A percentile compares a stretch with the other conserved stretches of the same genome.
Conservation (phyloP, 2,329 filamentous ascomycete genomes). For the Penicillium capsulatum region DNA sequence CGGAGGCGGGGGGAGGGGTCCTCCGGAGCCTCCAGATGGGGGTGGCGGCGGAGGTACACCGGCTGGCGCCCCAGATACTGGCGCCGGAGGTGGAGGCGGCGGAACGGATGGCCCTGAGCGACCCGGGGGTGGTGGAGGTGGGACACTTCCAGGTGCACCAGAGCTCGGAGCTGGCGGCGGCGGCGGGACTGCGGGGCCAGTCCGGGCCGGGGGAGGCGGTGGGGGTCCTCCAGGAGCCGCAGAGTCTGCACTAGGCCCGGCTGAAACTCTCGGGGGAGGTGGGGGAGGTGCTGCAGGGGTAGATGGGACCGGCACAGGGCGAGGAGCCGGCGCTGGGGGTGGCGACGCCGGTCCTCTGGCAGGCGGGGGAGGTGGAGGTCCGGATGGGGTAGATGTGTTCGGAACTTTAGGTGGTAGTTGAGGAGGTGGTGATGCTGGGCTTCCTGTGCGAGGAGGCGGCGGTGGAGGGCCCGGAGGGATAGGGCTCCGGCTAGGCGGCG, state of each 20-base stretch:
- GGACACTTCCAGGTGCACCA: slow-evolving; percentile 31
- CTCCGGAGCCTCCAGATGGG: slow-evolving; percentile 40
- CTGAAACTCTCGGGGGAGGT: slow-evolving; percentile 39
- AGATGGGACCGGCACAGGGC: slow-evolving; percentile 27
- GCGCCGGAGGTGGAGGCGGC: slow-evolving; percentile 34
- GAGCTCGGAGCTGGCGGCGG: slow-evolving; percentile 27
- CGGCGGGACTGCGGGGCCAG: slow-evolving; percentile 26
- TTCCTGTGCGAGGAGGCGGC: slow-evolving; percentile 51
- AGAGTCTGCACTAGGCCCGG: slow-evolving; percentile 25
- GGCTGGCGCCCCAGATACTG: slow-evolving; percentile 35
- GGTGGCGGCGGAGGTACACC: slow-evolving; percentile 35
- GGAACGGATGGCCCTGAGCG: slow-evolving; percentile 28
- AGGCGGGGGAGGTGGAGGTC: slow-evolving; percentile 57
- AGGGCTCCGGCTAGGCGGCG: slow-evolving; percentile 66
- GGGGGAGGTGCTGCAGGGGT: slow-evolving; percentile 41
- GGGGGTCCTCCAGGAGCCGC: slow-evolving; percentile 44
- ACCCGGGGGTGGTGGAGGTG: slow-evolving; percentile 26
- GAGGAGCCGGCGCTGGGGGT: slow-evolving; percentile 35
- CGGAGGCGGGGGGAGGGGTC: slow-evolving; percentile 52
- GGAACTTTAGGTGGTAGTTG: slow-evolving; percentile 49
- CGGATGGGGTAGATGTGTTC: slow-evolving; percentile 32
- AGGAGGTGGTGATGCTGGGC: slow-evolving; percentile 40
- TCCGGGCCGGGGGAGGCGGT: slow-evolving; percentile 32
- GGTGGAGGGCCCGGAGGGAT: slow-evolving; percentile 60
- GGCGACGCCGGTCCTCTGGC: slow-evolving; percentile 47